Percentiles rank a stretch among this genome's conserved stretches.
phyloP scores from a whole-genome alignment of 1,284 basidiomycete species.

The Irpex sp. region DNA sequence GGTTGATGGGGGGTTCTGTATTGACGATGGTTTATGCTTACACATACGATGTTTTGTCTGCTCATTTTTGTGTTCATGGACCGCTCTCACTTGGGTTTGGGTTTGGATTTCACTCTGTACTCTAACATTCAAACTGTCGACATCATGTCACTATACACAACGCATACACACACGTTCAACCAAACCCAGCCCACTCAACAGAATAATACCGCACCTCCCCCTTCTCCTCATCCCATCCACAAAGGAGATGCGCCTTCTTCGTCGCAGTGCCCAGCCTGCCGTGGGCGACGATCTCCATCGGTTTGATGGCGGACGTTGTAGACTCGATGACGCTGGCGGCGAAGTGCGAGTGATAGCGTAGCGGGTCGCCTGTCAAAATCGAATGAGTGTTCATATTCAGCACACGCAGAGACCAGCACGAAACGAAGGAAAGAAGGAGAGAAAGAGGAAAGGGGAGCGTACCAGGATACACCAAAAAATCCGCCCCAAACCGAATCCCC shows the following conservation, averaged over 20 bases:
- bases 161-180: slow-evolving; percentile 34
- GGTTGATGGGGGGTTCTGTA: too few relatives aligned
- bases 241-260: slow-evolving; percentile 93
- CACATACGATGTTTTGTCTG: too few relatives aligned
- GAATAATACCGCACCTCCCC: slow-evolving; percentile 71
- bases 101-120: not conserved
- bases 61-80: too few relatives aligned
- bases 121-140: too few relatives aligned
- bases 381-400: not conserved
- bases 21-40: too few relatives aligned
- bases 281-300: slow-evolving; percentile 92
- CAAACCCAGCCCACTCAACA: slow-evolving; percentile 91
- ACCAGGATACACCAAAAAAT: slow-evolving; percentile 96
- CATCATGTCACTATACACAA: too few relatives aligned
- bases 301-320: slow-evolving; percentile 54
- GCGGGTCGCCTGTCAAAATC: slow-evolving; percentile 72
- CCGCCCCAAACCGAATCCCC: slow-evolving; percentile 91
- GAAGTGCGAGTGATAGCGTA: slow-evolving; percentile 97
- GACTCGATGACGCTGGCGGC: slow-evolving; percentile 77
- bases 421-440: not conserved
- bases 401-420: too few relatives aligned
- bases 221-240: slow-evolving; percentile 76
- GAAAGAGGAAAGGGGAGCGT: slow-evolving; percentile 21
- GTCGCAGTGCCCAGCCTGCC: slow-evolving; percentile 95
- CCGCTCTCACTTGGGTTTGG: too few relatives aligned